These are phyloP conservation scores for Neoboletus brunneissimus DNA, from an alignment of 768 basidiomycete genomes.

Conservation along the genomic window DNA sequence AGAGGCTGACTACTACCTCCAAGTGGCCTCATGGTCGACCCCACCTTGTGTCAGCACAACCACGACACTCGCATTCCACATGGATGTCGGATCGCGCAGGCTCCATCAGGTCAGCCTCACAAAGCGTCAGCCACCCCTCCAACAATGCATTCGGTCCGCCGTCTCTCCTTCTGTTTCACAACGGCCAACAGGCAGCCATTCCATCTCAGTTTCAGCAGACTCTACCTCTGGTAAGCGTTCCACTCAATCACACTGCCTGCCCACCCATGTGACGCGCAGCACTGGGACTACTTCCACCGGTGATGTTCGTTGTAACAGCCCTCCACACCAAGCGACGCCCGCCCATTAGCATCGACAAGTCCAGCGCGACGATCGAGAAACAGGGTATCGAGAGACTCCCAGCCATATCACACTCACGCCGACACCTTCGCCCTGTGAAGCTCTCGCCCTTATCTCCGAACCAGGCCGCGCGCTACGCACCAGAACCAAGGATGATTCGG, in stretches of 20 bases:
- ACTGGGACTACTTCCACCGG: neutral
- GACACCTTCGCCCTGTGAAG: neutral
- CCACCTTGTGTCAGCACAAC: neutral
- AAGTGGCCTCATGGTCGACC: neutral
- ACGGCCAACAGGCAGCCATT: neutral
- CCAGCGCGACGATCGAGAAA: neutral
- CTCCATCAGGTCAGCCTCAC: conserved; percentile 15
- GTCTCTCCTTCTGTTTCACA: neutral
- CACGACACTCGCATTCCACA: neutral
- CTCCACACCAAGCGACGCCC: conserved; percentile 25
- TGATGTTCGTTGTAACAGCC: conserved; percentile 25
- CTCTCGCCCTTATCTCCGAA: neutral
- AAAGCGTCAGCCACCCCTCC: conserved; percentile 15
- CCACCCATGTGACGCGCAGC: conserved; percentile 18
- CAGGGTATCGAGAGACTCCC: neutral
- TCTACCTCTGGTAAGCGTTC: conserved; percentile 8
- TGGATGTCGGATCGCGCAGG: neutral
- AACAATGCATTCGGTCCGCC: neutral
- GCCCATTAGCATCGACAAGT: neutral
- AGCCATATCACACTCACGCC: neutral
- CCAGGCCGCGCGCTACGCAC: neutral
- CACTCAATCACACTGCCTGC: neutral
- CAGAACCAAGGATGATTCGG: conserved; percentile 2
- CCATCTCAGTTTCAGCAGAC: neutral
- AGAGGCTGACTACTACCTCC: neutral